Base-by-base conservation (phyloP, 345 rosid species). In the Bruguiera parviflora region DNA sequence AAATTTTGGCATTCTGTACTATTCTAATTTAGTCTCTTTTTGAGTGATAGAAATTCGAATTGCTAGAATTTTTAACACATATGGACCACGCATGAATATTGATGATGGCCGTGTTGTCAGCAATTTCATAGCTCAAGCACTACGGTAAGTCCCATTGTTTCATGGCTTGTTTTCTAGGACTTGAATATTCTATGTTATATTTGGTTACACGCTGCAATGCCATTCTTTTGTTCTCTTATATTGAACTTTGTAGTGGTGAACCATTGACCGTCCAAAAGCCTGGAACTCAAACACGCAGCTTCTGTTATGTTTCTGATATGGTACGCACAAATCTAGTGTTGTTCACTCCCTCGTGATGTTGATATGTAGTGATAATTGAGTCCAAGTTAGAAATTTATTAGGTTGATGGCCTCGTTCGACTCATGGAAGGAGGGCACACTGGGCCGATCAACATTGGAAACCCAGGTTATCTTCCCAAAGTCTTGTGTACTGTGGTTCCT, bases 21-120 rank as follows among this genome's bases (percentile, higher is more conserved):
- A 28, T 55, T 29, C 28, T 70, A 55, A 58, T 73, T 67, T 11
- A 13, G 16, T 35, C 25, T 67, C 37, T 65, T 37, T 76, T 28
- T 60, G 53, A 33, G 9, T 53, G 57, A 15, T 58, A 95, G 99
- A 95, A 69, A 95, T 95, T 60, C 94, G 99, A n/a, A 88, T 95
- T 75, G 99, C 96, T 55, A 88, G 98, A 87, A 95, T 95, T 77
- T 95, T 95, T 78, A 92, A 95, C 86, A 95, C 99, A 13, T 95
- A 92, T 59, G 98, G 99, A 65, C 96, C 99, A 16, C 92, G 98
- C 31, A 95, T 95, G 99, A 92, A 95, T 74, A 95, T 92, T 4
- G 99, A 95, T 73, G 99, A 95, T 82, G 99, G 99, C 5, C 98
- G 99, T 76, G 99, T 95, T 21, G 99, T 95, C 71, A 95, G 99